Conservation (phyloP, 805 yeast genomes). For the Ogataea parapolymorpha region DNA sequence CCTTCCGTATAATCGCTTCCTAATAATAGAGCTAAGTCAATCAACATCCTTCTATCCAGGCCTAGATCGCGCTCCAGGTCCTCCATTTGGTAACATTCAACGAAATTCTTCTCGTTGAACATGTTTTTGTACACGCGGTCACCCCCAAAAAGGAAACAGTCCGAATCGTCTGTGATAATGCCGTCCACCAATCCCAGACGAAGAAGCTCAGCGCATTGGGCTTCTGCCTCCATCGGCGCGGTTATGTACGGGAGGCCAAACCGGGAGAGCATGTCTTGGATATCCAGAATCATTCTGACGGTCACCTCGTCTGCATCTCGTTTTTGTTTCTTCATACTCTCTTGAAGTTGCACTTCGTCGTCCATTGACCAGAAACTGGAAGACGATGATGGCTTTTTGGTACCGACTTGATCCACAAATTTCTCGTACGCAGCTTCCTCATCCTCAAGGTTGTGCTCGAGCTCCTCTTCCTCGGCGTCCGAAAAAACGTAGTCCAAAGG, state of each 20-base stretch:
- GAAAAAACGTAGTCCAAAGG: slow-evolving; percentile 59
- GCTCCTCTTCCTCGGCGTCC: slow-evolving; percentile 85
- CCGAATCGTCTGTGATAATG: slow-evolving; percentile 94
- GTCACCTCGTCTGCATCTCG: slow-evolving; percentile 94
- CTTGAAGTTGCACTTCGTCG: slow-evolving; percentile 50
- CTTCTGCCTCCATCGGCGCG: slow-evolving; percentile 99
- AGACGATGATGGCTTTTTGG: slow-evolving; percentile 12
- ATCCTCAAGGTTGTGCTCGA: slow-evolving; percentile 54
- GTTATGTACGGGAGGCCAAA: slow-evolving; percentile 95
- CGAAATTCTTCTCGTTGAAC: slow-evolving; percentile 91
- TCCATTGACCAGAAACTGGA: slow-evolving; percentile 31
- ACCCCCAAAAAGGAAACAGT: slow-evolving; percentile 93
- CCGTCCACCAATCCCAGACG: slow-evolving; percentile 83
- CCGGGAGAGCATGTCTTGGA: slow-evolving; percentile 78
- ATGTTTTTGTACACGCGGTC: slow-evolving; percentile 79
- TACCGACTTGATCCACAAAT: slow-evolving; percentile 44
- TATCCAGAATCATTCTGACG: slow-evolving; percentile 78
- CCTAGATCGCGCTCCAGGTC: slow-evolving; percentile 66
- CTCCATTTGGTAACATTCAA: slow-evolving; percentile 69
- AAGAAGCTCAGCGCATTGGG: slow-evolving; percentile 86
- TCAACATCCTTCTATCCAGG: slow-evolving; percentile 57
- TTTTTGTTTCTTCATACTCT: slow-evolving; percentile 60
- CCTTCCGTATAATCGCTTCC: slow-evolving; percentile 98
- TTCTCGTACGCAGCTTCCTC: slow-evolving; percentile 73
- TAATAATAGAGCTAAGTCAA: slow-evolving; percentile 75